phyloP scores from a whole-genome alignment of 2,329 filamentous ascomycete species.

The Plenodomus biglobosus region DNA sequence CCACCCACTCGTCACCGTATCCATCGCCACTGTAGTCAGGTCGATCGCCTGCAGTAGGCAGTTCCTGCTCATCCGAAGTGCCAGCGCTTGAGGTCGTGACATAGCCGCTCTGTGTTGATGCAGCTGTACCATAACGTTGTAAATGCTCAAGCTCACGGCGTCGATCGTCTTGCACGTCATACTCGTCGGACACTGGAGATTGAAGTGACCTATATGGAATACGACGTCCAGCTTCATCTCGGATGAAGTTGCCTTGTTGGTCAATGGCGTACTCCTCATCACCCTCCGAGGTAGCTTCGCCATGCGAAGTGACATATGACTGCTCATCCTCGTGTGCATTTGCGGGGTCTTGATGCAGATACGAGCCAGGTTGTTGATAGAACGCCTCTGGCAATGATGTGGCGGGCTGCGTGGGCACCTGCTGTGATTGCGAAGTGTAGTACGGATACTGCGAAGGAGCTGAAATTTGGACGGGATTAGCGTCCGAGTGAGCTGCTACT shows the following conservation, averaged over 20 bases:
- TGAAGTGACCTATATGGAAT: slow-evolving; percentile 39
- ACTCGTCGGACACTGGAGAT: slow-evolving; percentile 53
- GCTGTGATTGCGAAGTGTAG: slow-evolving; percentile 23
- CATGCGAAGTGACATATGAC: slow-evolving; percentile 41
- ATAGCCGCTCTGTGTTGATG: slow-evolving; percentile 32
- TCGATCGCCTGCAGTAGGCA: slow-evolving; percentile 18
- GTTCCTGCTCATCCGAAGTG: slow-evolving; percentile 20
- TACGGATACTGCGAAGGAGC: slow-evolving; percentile 32
- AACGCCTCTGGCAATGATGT: slow-evolving; percentile 41
- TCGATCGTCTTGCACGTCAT: slow-evolving; percentile 56
- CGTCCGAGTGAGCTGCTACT: slow-evolving; percentile 15
- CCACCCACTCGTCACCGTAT: slow-evolving; percentile 43
- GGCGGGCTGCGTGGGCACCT: slow-evolving; percentile 21
- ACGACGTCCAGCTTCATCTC: slow-evolving; percentile 39
- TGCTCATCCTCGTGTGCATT: slow-evolving; percentile 36
- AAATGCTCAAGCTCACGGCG: slow-evolving; percentile 53
- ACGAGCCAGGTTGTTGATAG: slow-evolving; percentile 43
- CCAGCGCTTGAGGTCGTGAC: slow-evolving; percentile 30
- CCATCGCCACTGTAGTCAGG: slow-evolving; percentile 44
- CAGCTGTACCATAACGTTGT: slow-evolving; percentile 48
- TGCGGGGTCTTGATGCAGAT: slow-evolving; percentile 35
- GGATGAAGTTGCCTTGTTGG: slow-evolving; percentile 41
- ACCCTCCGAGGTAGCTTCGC: slow-evolving; percentile 38
- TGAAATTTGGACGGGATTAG: slow-evolving; percentile 26
- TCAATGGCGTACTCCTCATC: slow-evolving; percentile 45